Conservation (phyloP, 768 basidiomycete species). For the Termitomyces sp. region DNA sequence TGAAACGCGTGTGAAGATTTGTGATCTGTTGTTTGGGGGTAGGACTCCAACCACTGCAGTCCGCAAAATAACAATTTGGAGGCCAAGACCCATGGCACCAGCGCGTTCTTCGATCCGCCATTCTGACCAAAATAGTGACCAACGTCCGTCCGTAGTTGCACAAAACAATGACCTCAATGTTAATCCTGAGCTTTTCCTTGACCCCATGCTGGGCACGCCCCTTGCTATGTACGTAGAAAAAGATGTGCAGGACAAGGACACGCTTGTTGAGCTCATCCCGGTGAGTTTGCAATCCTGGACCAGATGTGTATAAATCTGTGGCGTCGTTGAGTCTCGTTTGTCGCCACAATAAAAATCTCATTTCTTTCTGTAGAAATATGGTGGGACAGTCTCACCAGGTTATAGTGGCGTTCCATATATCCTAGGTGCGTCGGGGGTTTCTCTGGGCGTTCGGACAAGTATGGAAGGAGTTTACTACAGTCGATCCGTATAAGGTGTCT, state of each 20-base stretch:
- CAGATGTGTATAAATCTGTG: neutral
- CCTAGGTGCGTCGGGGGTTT: slow-evolving; percentile 48
- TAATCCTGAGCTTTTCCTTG: slow-evolving; percentile 60
- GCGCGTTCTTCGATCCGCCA: slow-evolving; percentile 56
- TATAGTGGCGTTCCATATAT: slow-evolving; percentile 81
- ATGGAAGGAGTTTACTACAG: slow-evolving; percentile 32
- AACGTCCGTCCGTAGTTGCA: slow-evolving; percentile 23
- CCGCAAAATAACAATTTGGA: slow-evolving; percentile 28
- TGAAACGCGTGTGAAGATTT: slow-evolving; percentile 16
- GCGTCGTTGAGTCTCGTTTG: neutral
- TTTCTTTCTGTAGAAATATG: slow-evolving; percentile 54
- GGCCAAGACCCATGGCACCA: slow-evolving; percentile 79
- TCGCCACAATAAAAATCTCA: neutral
- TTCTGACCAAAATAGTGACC: slow-evolving; percentile 32
- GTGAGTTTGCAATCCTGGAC: slow-evolving; percentile 38
- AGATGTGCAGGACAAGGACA: slow-evolving; percentile 68
- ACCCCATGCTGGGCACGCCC: slow-evolving; percentile 77
- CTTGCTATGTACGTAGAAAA: slow-evolving; percentile 76
- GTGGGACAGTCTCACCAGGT: slow-evolving; percentile 65
- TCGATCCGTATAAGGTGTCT: slow-evolving; percentile 73
- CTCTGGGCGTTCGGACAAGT: neutral
- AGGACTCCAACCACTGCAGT: slow-evolving; percentile 46
- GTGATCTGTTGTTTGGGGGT: slow-evolving; percentile 14
- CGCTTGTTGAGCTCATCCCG: slow-evolving; percentile 56
- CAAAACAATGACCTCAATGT: slow-evolving; percentile 29